Base-by-base conservation (phyloP, 345 rosid species). In the Brassica nigra region DNA sequence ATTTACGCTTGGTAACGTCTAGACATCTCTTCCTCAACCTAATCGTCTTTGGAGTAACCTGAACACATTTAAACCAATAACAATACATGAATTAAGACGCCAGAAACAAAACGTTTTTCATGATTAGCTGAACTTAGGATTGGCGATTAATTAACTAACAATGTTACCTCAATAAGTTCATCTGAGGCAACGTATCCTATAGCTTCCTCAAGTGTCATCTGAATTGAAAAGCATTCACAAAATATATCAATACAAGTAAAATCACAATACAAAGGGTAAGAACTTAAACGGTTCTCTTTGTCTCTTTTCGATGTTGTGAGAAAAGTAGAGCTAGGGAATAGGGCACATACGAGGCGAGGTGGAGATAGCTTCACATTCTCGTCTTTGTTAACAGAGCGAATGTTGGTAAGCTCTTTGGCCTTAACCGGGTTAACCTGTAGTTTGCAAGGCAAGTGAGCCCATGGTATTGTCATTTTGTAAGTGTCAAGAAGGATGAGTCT, bases 141-240 rank as follows among this genome's bases (percentile, higher is more conserved):
- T 54, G 6, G 11, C 9, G 23, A 49, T 76, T 42, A 34, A 37
- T 37, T 37, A 18, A 18, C 18, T 33, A 29, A 29, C 12, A 67
- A 78, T 68, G 72, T 1, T 52, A 90, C 99, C 92, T 95, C 99
- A 65, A 95, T 95, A 76, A 93, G 96, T 83, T 93, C 99, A 86
- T 93, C 99, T 11, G 97, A 84, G 44, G 93, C 99, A 29, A 95
- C 98, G 78, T 95, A 95, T 23, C 99, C 98, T 47, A 93, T 91
- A 73, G 97, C 98, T 85, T 95, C 98, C 87, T 95, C 99, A 31
- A 93, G 94, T 37, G 93, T 95, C 91, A 95, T 84, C 99, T 95
- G 91, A 79, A 78, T 59, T 2, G 3, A 44, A 61, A 23, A 57
- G 6, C 23, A n/a, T 20, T 14, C 81, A 27, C 18, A 78, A 71